Base-by-base conservation (phyloP, 176 grass and related monocot species). In the Cenchrus fungigraminus region DNA sequence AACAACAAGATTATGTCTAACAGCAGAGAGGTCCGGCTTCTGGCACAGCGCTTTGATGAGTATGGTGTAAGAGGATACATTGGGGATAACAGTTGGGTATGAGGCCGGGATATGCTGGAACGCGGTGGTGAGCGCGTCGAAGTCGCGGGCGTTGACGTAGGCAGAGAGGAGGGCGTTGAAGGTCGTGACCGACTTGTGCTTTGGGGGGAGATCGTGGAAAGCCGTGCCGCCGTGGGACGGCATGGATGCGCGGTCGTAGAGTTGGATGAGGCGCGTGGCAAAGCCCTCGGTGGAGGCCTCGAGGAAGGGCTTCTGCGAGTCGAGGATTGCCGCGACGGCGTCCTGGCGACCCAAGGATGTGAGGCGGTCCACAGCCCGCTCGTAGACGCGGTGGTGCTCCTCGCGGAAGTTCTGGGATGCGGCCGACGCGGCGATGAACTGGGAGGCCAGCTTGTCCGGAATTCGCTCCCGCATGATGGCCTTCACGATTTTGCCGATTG, bases 171-270 rank as follows among this genome's bases (percentile, higher is more conserved):
- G 70, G 12, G 89, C 49, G 72, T 92, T 94, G 61, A 92, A 87
- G 14, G 78, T 16, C 34, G 65, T 72, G 49, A 37, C 68, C 13
- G 87, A 42, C 51, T 68, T 69, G 34, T 81, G 82, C 40, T 82
- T 32, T 7, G 70, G 29, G 9, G 87, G 91, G 1, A 97, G 88
- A 6, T 68, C 63, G 5, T 3, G 43, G 79, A 92, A 97, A 22
- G 74, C 64, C 6, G 85, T 52, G 37, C 65, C 79, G 2, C 87
- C 91, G 3, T 86, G 79, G 73, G 79, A 73, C 11, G 83, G 60
- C 94, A 94, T 94, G 76, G 74, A 86, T 53, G 87, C 91, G 17
- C 56, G 79, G 17, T 89, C 87, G 60, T 88, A 94, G 50, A 94
- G 91, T 37, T 71, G 84, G 74, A 97, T 50, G 70, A 97, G 70